Base-by-base conservation (phyloP, 1,139 yeast genomes). In the Lizanozyma gosingica region DNA sequence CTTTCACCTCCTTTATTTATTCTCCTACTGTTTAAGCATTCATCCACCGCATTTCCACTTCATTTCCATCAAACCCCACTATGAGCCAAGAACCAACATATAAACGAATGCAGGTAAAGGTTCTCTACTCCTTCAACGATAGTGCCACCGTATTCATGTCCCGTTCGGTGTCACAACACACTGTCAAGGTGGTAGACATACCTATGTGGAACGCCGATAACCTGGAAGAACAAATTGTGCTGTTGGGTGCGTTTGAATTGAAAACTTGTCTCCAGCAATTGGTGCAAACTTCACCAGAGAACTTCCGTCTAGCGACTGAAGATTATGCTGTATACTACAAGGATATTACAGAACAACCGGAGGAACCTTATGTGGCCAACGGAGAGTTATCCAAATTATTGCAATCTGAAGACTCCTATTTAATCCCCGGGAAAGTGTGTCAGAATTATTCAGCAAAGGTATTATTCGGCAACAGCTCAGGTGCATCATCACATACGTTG, bases 341-440 rank as follows among this genome's bases (percentile, higher is more conserved):
- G 50, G 92, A 83, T 54, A 73, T 82, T 38, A 75, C 83, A 29
- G 92, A 83, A 55, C 75, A 70, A 51, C 78, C 77, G 4, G 86
- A 80, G 51, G 90, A 83, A 57, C 92, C 92, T 2, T 78, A 79
- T 54, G 92, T 83, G 8, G 81, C 86, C 15, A 74, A 78, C 48
- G 92, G 92, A 0, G 65, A 78, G 17, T 65, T 80, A 39, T 77
- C 86, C 1, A 64, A 67, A 33, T 54, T 69, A 35, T 45, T 68
- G 9, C 41, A 52, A 16, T 51, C 60, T 33, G 43, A 60, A 4
- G 60, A 61, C 33, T 52, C 59, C 4, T 57, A 57, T 35, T 56
- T 79, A 33, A 67, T 83, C 14, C 82, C 86, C 0, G 92, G 92
- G 1, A 64, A 87, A 45, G 82, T 83, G 17, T 81, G 88, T 50